Conservation (phyloP, 2,329 filamentous ascomycete genomes). For the Penicillium freii region DNA sequence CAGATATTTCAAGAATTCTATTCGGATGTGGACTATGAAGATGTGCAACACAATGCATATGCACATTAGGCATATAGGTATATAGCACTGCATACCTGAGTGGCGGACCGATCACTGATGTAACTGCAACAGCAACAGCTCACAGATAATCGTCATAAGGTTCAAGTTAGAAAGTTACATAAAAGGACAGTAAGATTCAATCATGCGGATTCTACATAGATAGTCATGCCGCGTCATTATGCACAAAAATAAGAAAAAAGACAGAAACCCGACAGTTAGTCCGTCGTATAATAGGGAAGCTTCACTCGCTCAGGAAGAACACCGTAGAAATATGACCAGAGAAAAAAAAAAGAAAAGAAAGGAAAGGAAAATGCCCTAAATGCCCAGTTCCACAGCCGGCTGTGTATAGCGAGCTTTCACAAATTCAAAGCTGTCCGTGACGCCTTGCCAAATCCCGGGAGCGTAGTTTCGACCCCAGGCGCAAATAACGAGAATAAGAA, state of each 20-base stretch:
- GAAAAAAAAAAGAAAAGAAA: constrained; percentile 17
- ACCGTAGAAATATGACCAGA: constrained; percentile 15
- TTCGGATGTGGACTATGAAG: neutral
- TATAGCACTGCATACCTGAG: neutral
- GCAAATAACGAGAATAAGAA: constrained; percentile 46
- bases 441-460: constrained; percentile 42
- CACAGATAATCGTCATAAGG: neutral
- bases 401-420: constrained; percentile 37
- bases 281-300: neutral
- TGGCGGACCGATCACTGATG: neutral
- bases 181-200: neutral
- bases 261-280: constrained; percentile 9
- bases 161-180: neutral
- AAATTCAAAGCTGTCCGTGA: constrained; percentile 40
- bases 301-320: constrained; percentile 20
- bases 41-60: neutral
- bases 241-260: constrained; percentile 19
- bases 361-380: constrained; percentile 22
- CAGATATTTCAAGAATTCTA: neutral
- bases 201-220: constrained; percentile 16
- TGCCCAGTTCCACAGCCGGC: constrained; percentile 34
- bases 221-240: constrained; percentile 38
- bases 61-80: neutral
- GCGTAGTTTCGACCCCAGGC: constrained; percentile 47
- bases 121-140: neutral